Percentiles rank a stretch among this genome's conserved stretches.
These are phyloP conservation scores for Ogataea sp. DNA, from an alignment of 805 yeast genomes.

Conservation along the genomic window DNA sequence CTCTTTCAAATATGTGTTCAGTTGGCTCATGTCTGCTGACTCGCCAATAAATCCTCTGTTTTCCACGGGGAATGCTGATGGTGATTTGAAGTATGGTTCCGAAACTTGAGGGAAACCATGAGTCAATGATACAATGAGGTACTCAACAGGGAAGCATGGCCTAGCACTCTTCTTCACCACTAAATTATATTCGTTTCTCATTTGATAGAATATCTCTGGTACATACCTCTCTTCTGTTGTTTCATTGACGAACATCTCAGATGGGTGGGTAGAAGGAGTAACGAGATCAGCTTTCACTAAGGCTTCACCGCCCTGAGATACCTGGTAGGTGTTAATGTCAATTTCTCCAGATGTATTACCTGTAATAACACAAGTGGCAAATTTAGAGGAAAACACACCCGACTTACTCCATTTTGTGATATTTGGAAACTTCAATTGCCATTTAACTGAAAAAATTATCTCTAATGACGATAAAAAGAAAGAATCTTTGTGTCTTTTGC, in stretches of 20 bases:
- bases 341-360: slow-evolving; percentile 89
- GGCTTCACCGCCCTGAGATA: slow-evolving; percentile 80
- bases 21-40: slow-evolving; percentile 53
- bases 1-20: slow-evolving; percentile 39
- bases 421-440: slow-evolving; percentile 63
- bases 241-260: slow-evolving; percentile 71
- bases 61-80: slow-evolving; percentile 59
- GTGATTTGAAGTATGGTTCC: slow-evolving; percentile 39
- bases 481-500: slow-evolving; percentile 88
- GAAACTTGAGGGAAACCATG: slow-evolving; percentile 82
- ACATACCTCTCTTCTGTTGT: slow-evolving; percentile 74
- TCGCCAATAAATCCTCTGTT: slow-evolving; percentile 72
- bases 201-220: slow-evolving; percentile 86
- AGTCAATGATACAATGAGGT: slow-evolving; percentile 73
- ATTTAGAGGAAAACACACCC: slow-evolving; percentile 75
- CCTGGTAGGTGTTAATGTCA: slow-evolving; percentile 87
- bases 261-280: slow-evolving; percentile 84
- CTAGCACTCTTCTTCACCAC: slow-evolving; percentile 84
- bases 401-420: slow-evolving; percentile 52
- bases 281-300: slow-evolving; percentile 80
- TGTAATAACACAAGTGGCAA: slow-evolving; percentile 85
- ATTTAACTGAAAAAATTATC: slow-evolving; percentile 69
- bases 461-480: slow-evolving; percentile 88
- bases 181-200: slow-evolving; percentile 78
- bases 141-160: slow-evolving; percentile 92